Conservation (phyloP, 202 grass and related monocot species). For the Musa balbisiana region DNA sequence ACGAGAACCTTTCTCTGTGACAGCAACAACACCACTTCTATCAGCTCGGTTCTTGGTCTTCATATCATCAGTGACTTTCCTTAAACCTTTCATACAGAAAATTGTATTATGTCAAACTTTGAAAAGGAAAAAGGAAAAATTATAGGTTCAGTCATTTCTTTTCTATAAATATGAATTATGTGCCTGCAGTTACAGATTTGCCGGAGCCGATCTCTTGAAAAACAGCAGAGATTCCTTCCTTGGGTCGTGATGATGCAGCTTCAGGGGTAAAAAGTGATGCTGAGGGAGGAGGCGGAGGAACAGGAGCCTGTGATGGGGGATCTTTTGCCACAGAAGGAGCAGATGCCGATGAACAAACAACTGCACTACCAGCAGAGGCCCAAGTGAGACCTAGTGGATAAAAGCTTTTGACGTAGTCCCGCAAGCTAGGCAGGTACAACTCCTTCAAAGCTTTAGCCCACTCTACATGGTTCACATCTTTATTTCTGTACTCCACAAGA, state of each 20-base stretch:
- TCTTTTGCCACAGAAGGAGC: constrained; percentile 16
- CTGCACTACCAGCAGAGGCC: constrained; percentile 29
- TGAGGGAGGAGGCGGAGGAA: constrained; percentile 12
- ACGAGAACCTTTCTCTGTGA: constrained; percentile 29
- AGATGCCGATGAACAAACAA: constrained; percentile 25
- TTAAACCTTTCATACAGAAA: constrained; percentile 33
- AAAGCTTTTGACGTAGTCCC: constrained; percentile 43
- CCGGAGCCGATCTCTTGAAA: constrained; percentile 50
- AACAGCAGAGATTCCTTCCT: constrained; percentile 47
- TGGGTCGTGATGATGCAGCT: constrained; percentile 29
- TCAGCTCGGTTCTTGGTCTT: constrained; percentile 54
- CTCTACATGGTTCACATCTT: constrained; percentile 45
- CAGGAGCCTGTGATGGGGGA: constrained; percentile 5
- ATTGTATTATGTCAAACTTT: not conserved
- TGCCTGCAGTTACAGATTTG: constrained; percentile 40
- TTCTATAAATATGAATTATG: not conserved
- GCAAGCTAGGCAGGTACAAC: constrained; percentile 39
- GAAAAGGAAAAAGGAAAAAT: not conserved
- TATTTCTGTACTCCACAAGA: constrained; percentile 62
- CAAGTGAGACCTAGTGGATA: constrained; percentile 47
- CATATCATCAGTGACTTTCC: constrained; percentile 55
- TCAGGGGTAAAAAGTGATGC: constrained; percentile 5
- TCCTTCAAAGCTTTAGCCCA: constrained; percentile 59
- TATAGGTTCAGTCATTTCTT: not conserved
- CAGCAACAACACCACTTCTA: constrained; percentile 28